Evolutionary conservation across 768 basidiomycete species (phyloP), one percentile per base, ranked within the genome.

Genomic region (Tricholoma hemisulphureum): DNA sequence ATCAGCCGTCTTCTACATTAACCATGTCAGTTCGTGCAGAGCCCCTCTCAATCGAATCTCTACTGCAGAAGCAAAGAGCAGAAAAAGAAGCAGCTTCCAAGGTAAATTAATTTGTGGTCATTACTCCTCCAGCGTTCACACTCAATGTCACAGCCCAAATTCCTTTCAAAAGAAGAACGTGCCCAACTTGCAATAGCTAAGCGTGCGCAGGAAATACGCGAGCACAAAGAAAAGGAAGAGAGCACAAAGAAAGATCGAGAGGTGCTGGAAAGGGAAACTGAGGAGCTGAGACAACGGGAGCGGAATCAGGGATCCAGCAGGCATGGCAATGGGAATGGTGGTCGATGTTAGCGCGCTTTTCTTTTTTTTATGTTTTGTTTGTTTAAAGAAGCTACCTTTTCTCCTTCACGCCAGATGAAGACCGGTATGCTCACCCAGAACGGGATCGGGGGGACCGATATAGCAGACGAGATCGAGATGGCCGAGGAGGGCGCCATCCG

Each of bases 51-150:
- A 95, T 98, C 59, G 93, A 97, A 68, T 80, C 83, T 34, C 75
- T 98, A 58, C 78, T 98, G 23, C 85, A 89, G 64, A 91, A 88
- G 74, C 96, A 98, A 74, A 87, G 84, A 63, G 84, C 80, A 34
- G 95, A 96, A 69, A 93, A 89, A 66, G 94, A 97, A 59, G 91
- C 89, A 1, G 91, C 93, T 50, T 77, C 94, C 51, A 97, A 93
- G 83, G 95, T 93, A n/a, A 34, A n/a, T n/a, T n/a, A n/a, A n/a
- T n/a, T n/a, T n/a, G n/a, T n/a, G n/a, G n/a, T 24, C 50, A 7
- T 23, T 24, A 46, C 11, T 52, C 9, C 35, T 16, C 20, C 29
- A 20, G 59, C 3, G 16, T 6, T 51, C 35, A 28, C 32, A 18
- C 5, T 31, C 35, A 55, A 61, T 41, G 59, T 50, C 56, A 31